Evolutionary conservation across 371 early-diverging fungal species (phyloP), one percentile per base, ranked within the genome.

Genomic region (Phascolomyces articulosus): DNA sequence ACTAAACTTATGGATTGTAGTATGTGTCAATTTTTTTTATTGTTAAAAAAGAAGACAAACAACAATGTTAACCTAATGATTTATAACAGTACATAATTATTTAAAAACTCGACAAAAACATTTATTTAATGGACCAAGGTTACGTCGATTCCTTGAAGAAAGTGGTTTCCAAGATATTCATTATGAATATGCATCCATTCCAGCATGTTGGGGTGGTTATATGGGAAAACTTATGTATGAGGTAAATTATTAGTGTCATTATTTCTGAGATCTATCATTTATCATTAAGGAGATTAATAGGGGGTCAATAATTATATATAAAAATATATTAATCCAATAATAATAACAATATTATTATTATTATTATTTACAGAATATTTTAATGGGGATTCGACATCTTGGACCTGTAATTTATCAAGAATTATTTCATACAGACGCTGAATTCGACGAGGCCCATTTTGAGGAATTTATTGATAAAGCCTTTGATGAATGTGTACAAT

Each of bases 121-220:
- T 34, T 24, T 62, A 11, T 63, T 69, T 26, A 54, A 68, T 40
- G 80, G 75, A 2, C 66, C 62, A 21, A 24, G 23, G 16, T 29
- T 76, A 2, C 38, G 41, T 3, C 71, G 68, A 9, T 51, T 34
- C 20, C 62, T 79, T 27, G 38, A 40, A 18, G 70, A 72, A 16
- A n/a, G 41, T n/a, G 73, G 73, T 2, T 56, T 74, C 41, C 29
- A 61, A 38, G 77, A 79, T 28, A 44, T 79, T 10, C 48, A 60
- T 13, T 34, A 65, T n/a, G 75, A 77, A 28, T 79, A 79, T 62
- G 65, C 58, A 4, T 79, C 80, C 18, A 54, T 76, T 18, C 80
- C 80, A 2, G 63, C 74, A 21, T 76, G 77, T 40, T 79, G 80
- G 80, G 80, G 80, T 40, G 80, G 80, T 0, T 74, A 72, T 58